These are phyloP conservation scores for Pilatotrama ljubarskyi DNA, from an alignment of 768 basidiomycete genomes.

Conservation along the genomic window DNA sequence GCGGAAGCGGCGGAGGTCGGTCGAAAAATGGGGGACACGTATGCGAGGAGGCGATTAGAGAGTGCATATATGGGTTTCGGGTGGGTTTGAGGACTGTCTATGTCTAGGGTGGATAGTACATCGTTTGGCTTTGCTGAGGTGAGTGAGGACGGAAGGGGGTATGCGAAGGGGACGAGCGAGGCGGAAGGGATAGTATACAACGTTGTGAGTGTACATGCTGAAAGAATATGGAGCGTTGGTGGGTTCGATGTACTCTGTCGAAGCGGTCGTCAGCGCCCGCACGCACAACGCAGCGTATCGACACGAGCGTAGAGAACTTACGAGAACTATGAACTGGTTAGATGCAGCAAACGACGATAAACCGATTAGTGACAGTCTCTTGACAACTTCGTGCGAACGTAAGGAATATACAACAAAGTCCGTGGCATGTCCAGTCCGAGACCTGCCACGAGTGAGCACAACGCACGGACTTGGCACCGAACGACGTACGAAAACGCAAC, in stretches of 20 bases:
- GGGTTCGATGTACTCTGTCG: conserved; percentile 59
- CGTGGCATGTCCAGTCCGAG: conserved; percentile 21
- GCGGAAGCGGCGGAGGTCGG: conserved; percentile 20
- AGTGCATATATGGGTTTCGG: conserved; percentile 57
- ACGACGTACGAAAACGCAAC: conserved; percentile 37
- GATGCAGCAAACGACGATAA: conserved; percentile 48
- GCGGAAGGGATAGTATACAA: conserved; percentile 51
- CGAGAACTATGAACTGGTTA: conserved; percentile 54
- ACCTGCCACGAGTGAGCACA: conserved; percentile 7
- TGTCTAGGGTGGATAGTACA: conserved; percentile 40
- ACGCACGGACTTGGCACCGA: neutral
- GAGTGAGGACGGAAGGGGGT: conserved; percentile 26
- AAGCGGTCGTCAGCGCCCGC: neutral
- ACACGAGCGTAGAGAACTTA: conserved; percentile 27
- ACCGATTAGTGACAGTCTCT: conserved; percentile 45
- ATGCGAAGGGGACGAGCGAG: conserved; percentile 47
- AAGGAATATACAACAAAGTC: conserved; percentile 48
- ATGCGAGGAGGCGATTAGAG: conserved; percentile 64
- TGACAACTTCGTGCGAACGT: conserved; percentile 49
- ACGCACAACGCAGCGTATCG: no score
- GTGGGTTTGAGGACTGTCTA: conserved; percentile 22
- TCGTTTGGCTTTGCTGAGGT: conserved; percentile 36
- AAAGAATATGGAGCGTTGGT: conserved; percentile 55
- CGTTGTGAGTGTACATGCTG: conserved; percentile 50
- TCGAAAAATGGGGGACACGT: conserved; percentile 41